Percentiles rank a stretch among this genome's conserved stretches.
Conservation (phyloP, 2,329 filamentous ascomycete genomes). For the Aureobasidium sp. region DNA sequence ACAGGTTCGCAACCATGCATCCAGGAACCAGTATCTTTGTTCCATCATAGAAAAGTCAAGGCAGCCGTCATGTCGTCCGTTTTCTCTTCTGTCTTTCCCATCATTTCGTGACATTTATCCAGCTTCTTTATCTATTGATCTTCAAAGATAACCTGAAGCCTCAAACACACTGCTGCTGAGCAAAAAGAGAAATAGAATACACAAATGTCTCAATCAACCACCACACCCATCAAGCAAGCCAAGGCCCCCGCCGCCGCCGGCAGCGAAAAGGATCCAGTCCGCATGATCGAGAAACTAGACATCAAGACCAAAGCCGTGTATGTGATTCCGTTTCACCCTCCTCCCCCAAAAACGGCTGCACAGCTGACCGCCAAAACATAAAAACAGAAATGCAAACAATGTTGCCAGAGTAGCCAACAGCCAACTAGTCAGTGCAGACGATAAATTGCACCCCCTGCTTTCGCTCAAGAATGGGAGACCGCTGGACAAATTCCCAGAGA, state of each 20-base stretch:
- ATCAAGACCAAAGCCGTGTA: slow-evolving; percentile 25
- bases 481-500: slow-evolving; percentile 27
- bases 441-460: slow-evolving; percentile 26
- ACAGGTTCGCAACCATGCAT: background rate
- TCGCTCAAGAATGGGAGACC: slow-evolving; percentile 27
- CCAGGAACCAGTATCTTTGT: background rate
- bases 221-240: slow-evolving; percentile 17
- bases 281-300: slow-evolving; percentile 27
- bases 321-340: background rate
- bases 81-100: background rate
- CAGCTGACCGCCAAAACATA: background rate
- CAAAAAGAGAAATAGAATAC: background rate
- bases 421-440: slow-evolving; percentile 25
- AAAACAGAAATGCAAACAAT: slow-evolving; percentile 26
- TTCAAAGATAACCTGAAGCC: background rate
- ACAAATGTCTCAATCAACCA: slow-evolving; percentile 7
- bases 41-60: background rate
- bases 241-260: slow-evolving; percentile 8
- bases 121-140: background rate
- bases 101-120: background rate
- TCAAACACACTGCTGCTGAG: background rate
- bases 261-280: slow-evolving; percentile 21
- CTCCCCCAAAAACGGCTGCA: background rate
- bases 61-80: background rate
- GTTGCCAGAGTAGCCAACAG: slow-evolving; percentile 29